These are phyloP conservation scores for Candida broadrunensis DNA, from an alignment of 805 yeast genomes.

Conservation along the genomic window DNA sequence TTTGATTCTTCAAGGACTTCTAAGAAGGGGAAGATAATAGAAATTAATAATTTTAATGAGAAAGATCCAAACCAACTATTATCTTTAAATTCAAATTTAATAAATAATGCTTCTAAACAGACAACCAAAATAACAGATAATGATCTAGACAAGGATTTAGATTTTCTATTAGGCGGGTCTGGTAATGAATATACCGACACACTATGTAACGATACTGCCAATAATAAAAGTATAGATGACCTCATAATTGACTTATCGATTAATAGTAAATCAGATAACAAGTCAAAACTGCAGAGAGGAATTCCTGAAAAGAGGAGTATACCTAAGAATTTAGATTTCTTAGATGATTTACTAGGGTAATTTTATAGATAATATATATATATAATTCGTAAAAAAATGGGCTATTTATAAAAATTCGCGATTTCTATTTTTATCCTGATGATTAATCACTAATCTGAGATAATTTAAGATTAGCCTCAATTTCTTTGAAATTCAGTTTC, in stretches of 20 bases:
- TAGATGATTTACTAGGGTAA: constrained; percentile 10
- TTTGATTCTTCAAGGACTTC: constrained; percentile 14
- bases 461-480: too few species aligned
- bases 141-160: constrained; percentile 16
- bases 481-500: too few species aligned
- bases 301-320: not conserved
- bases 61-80: constrained; percentile 21
- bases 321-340: constrained; percentile 5
- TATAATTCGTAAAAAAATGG: too few species aligned
- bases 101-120: not conserved
- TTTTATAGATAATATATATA: not conserved
- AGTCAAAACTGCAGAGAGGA: not conserved
- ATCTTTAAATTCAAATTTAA: constrained; percentile 20
- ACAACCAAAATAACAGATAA: not conserved
- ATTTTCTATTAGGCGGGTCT: constrained; percentile 12
- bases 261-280: not conserved
- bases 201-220: not conserved
- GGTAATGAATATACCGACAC: not conserved
- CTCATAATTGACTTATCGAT: not conserved
- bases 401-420: too few species aligned
- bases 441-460: too few species aligned
- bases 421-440: too few species aligned
- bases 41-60: constrained; percentile 29
- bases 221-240: constrained; percentile 6
- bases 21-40: constrained; percentile 20